phyloP scores from a whole-genome alignment of 1,284 basidiomycete species.

The Athelia sp. region DNA sequence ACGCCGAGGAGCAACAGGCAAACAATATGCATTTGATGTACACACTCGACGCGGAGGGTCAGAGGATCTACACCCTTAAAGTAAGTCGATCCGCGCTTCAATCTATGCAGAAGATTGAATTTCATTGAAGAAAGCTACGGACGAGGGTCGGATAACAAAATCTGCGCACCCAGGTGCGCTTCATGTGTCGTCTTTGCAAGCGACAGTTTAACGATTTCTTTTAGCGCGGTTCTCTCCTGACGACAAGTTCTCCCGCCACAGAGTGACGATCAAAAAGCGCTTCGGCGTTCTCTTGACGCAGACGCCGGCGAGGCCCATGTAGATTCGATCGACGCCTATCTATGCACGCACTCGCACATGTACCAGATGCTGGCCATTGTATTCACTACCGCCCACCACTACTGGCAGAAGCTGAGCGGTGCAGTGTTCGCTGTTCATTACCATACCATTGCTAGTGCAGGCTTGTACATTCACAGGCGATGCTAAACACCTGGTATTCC shows the following conservation, averaged over 20 bases:
- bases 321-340: slow-evolving; percentile 11
- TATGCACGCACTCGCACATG: too few relatives aligned
- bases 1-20: slow-evolving; percentile 2
- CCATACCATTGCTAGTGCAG: too few relatives aligned
- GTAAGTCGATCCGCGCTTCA: slow-evolving; percentile 36
- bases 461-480: too few relatives aligned
- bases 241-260: slow-evolving; percentile 95
- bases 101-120: slow-evolving; percentile 6
- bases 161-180: slow-evolving; percentile 88
- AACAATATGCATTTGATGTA: slow-evolving; percentile 94
- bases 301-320: slow-evolving; percentile 85
- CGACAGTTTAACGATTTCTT: slow-evolving; percentile 2
- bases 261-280: slow-evolving; percentile 93
- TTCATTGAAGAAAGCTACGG: slow-evolving; percentile 69
- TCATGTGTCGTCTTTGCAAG: slow-evolving; percentile 16
- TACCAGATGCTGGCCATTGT: too few relatives aligned
- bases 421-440: too few relatives aligned
- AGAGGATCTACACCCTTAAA: slow-evolving; percentile 86
- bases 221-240: slow-evolving; percentile 94
- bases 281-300: slow-evolving; percentile 84
- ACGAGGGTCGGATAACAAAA: slow-evolving; percentile 79
- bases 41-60: slow-evolving; percentile 76
- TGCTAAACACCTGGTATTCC: too few relatives aligned
- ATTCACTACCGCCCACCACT: too few relatives aligned
- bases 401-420: too few relatives aligned